Conservation (phyloP, 2,329 filamentous ascomycete species). For the Fusarium mundagurra region DNA sequence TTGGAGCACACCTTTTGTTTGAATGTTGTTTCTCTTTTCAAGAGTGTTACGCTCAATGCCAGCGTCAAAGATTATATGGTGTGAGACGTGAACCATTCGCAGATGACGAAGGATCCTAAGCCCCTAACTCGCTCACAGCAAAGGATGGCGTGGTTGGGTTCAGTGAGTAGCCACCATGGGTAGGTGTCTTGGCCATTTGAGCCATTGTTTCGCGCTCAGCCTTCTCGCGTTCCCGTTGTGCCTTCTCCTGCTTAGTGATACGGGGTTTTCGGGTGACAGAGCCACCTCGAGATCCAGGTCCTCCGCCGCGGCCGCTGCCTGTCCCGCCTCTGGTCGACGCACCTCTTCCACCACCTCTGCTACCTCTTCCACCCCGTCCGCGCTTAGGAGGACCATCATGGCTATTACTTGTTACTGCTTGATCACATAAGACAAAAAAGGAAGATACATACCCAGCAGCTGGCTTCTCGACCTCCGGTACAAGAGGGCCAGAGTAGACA, state of each 20-base stretch:
- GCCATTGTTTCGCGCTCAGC: constrained; percentile 71
- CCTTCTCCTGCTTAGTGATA: constrained; percentile 86
- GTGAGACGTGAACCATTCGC: not conserved
- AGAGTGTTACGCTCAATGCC: not conserved
- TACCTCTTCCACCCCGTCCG: constrained; percentile 63
- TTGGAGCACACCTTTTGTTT: not conserved
- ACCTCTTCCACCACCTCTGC: constrained; percentile 67
- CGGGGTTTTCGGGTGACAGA: constrained; percentile 81
- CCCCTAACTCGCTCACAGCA: constrained; percentile 50
- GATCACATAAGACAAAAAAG: not conserved
- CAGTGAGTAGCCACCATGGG: constrained; percentile 49
- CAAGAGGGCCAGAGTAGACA: constrained; percentile 91
- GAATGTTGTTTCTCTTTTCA: not conserved
- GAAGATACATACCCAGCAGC: constrained; percentile 58
- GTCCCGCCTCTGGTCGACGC: constrained; percentile 66
- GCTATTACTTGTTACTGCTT: constrained; percentile 58
- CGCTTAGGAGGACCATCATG: constrained; percentile 79
- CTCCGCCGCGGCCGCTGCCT: constrained; percentile 58
- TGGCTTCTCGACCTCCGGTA: constrained; percentile 85
- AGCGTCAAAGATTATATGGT: not conserved
- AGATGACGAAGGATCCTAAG: constrained; percentile 26
- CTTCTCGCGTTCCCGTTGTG: constrained; percentile 84
- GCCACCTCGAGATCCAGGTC: constrained; percentile 79
- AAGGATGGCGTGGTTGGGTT: constrained; percentile 52
- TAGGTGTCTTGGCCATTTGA: constrained; percentile 51